Evolutionary conservation across 345 rosid species (phyloP).

Genomic region (Acer negundo): DNA sequence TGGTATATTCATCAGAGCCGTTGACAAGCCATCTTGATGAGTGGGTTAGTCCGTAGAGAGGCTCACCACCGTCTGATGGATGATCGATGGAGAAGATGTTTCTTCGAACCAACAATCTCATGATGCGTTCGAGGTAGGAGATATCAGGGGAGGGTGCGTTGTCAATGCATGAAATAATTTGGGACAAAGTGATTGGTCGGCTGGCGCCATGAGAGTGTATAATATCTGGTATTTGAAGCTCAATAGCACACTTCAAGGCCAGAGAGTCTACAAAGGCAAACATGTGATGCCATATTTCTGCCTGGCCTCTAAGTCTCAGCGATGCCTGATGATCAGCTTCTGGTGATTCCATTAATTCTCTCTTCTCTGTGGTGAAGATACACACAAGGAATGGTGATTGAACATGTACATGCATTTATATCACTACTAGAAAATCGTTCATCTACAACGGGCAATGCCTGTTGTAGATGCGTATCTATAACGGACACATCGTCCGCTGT

Average conservation of each 20-base stretch:
- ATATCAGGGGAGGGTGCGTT: constrained; percentile 16
- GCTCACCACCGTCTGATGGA: constrained; percentile 22
- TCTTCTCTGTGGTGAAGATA: neutral
- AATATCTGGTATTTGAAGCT: constrained; percentile 35
- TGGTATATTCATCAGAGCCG: constrained; percentile 14
- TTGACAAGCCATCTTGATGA: constrained; percentile 38
- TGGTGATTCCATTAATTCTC: neutral
- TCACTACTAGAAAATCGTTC: too few relatives aligned
- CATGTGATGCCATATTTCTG: constrained; percentile 20
- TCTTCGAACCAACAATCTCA: constrained; percentile 30
- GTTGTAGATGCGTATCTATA: too few relatives aligned
- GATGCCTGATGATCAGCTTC: neutral
- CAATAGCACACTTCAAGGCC: constrained; percentile 33
- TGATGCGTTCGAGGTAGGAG: constrained; percentile 25
- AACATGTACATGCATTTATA: neutral
- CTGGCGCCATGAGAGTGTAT: constrained; percentile 19
- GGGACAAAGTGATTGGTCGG: constrained; percentile 14
- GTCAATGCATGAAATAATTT: constrained; percentile 26
- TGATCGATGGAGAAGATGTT: constrained; percentile 21
- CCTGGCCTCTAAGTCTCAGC: constrained; percentile 26
- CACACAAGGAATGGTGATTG: neutral
- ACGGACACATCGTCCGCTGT: too few relatives aligned
- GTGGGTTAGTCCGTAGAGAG: constrained; percentile 28
- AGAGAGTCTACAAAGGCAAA: constrained; percentile 30
- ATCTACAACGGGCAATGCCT: too few relatives aligned